These are phyloP conservation scores for Cokeromyces recurvatus DNA, from an alignment of 371 early-diverging fungal genomes.

Conservation along the genomic window DNA sequence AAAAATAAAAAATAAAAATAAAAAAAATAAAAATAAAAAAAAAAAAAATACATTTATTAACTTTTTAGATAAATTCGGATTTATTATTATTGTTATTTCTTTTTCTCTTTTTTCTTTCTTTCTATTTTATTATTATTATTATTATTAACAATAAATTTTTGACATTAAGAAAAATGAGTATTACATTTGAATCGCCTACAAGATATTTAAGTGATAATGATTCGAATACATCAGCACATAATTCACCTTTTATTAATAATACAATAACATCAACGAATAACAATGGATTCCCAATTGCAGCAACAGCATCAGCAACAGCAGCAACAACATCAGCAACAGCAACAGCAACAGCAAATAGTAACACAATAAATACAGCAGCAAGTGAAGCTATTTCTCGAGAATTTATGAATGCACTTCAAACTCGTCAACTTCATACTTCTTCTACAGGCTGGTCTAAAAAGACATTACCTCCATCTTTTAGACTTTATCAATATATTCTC, in stretches of 20 bases:
- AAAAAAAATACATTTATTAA: no score
- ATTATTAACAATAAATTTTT: not conserved
- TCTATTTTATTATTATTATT: not conserved
- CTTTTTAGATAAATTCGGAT: not conserved
- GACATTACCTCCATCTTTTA: not conserved
- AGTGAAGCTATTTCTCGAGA: constrained; percentile 7
- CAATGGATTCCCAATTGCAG: not conserved
- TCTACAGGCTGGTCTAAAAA: not conserved
- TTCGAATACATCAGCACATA: not conserved
- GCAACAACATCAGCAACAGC: not conserved
- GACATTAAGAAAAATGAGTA: constrained; percentile 16
- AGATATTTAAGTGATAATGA: constrained; percentile 5
- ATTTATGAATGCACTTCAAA: constrained; percentile 19
- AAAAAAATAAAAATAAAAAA: no score
- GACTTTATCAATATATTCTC: not conserved
- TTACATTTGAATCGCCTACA: constrained; percentile 21
- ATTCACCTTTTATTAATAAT: not conserved
- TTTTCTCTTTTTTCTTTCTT: constrained; percentile 2
- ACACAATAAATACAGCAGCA: constrained; percentile 2
- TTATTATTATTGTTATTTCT: not conserved
- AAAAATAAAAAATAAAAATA: no score
- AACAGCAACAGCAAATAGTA: constrained; percentile 1
- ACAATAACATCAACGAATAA: no score
- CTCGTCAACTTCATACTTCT: constrained; percentile 1
- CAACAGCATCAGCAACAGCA: not conserved